Conservation (phyloP, 129 eudicot genomes). For the Artemisia argyi region DNA sequence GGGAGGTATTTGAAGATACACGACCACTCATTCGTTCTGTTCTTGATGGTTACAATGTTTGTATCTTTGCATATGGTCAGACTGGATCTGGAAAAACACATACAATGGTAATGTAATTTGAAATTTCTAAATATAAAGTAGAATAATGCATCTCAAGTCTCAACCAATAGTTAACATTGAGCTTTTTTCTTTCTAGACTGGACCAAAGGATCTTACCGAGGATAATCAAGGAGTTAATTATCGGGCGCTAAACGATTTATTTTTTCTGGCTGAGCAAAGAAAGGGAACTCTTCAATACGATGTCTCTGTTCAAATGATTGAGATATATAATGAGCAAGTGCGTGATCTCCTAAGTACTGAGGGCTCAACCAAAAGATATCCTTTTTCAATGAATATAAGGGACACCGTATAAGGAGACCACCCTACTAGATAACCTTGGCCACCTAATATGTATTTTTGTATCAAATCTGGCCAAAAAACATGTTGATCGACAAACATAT, state of each 20-base stretch:
- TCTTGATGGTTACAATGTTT: slow-evolving; percentile 93
- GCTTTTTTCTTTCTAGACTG: slow-evolving; percentile 48
- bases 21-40: slow-evolving; percentile 88
- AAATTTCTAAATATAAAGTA: neutral
- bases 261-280: slow-evolving; percentile 80
- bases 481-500: too few species aligned
- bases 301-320: slow-evolving; percentile 95
- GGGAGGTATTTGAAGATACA: slow-evolving; percentile 87
- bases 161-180: neutral
- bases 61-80: slow-evolving; percentile 96
- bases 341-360: slow-evolving; percentile 82
- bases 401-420: neutral
- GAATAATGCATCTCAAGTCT: neutral
- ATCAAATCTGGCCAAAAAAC: too few species aligned
- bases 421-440: too few species aligned
- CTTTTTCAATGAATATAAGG: slow-evolving; percentile 26
- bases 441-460: too few species aligned
- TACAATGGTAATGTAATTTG: slow-evolving; percentile 66
- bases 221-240: slow-evolving; percentile 84
- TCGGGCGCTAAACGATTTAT: slow-evolving; percentile 81
- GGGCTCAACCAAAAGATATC: slow-evolving; percentile 85
- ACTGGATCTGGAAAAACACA: slow-evolving; percentile 98
- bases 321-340: slow-evolving; percentile 97
- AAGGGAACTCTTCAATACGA: slow-evolving; percentile 72
- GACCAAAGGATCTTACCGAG: slow-evolving; percentile 88